Conservation (phyloP, 371 early-diverging fungal species). For the Saksenaea oblongispora region DNA sequence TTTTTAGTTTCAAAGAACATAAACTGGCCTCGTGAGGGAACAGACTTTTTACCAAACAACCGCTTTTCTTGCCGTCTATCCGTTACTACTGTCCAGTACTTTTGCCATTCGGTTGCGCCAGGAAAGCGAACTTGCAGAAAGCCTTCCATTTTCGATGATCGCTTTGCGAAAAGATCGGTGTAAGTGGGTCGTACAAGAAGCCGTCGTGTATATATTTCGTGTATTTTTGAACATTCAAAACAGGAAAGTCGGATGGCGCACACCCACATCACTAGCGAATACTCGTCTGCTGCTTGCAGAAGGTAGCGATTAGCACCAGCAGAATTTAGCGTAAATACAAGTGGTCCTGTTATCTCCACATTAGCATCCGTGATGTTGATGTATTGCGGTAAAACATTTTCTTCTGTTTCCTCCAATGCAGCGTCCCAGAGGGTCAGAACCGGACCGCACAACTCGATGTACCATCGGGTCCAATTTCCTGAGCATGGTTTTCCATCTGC, state of each 20-base stretch:
- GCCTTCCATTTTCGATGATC: constrained; percentile 38
- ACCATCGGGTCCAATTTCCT: constrained; percentile 66
- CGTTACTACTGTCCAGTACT: constrained; percentile 61
- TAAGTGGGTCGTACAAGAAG: constrained; percentile 43
- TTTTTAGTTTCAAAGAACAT: constrained; percentile 62
- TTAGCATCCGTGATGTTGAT: constrained; percentile 72
- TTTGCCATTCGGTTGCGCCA: constrained; percentile 68
- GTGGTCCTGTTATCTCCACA: constrained; percentile 41
- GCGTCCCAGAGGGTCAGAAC: constrained; percentile 64
- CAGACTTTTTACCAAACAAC: constrained; percentile 55
- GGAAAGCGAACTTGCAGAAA: constrained; percentile 63
- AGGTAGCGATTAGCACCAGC: constrained; percentile 67
- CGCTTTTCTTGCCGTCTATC: constrained; percentile 56
- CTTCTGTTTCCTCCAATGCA: neutral
- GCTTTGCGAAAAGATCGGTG: constrained; percentile 5
- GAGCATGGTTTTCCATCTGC: constrained; percentile 50
- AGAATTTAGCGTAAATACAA: constrained; percentile 64
- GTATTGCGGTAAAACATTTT: constrained; percentile 54
- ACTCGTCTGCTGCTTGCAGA: constrained; percentile 48
- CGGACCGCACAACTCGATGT: constrained; percentile 71
- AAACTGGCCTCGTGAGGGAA: constrained; percentile 53
- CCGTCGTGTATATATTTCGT: constrained; percentile 73
- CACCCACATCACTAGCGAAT: constrained; percentile 47
- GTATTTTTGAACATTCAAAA: constrained; percentile 74
- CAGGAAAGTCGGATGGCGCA: constrained; percentile 72